Evolutionary conservation across 169 alveolate genomes (phyloP).

Genomic region (Hepatocystis sp.): DNA sequence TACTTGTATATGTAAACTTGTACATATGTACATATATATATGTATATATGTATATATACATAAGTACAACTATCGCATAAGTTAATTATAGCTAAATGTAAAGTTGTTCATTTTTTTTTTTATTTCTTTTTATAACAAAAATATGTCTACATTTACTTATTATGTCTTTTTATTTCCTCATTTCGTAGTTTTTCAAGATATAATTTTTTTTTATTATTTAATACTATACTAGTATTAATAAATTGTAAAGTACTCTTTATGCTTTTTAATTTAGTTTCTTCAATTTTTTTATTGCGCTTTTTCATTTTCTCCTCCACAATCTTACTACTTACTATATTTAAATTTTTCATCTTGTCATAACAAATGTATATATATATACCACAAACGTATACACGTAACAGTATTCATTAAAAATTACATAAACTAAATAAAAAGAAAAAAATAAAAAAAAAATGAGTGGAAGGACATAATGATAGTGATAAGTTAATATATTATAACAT

Average conservation of each 20-base stretch:
- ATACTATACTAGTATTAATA: conserved; percentile 11
- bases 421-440: too few relatives aligned
- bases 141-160: conserved; percentile 62
- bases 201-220: conserved; percentile 40
- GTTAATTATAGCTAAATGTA: neutral
- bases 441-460: too few relatives aligned
- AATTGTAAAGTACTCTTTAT: conserved; percentile 36
- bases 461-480: too few relatives aligned
- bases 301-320: conserved; percentile 62
- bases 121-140: too few relatives aligned
- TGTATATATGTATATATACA: too few relatives aligned
- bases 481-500: too few relatives aligned
- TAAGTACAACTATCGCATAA: neutral
- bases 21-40: too few relatives aligned
- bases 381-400: neutral
- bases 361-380: neutral
- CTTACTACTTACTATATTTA: conserved; percentile 32
- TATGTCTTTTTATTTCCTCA: conserved; percentile 58
- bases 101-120: neutral
- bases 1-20: neutral
- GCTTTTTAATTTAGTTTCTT: conserved; percentile 49
- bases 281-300: conserved; percentile 46
- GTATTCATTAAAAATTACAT: neutral
- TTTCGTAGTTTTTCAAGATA: conserved; percentile 36
- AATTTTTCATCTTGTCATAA: conserved; percentile 39